Evolutionary conservation across 306 rosid species (phyloP), one percentile per base, ranked within the genome.

Genomic region (Quercus wislizeni): DNA sequence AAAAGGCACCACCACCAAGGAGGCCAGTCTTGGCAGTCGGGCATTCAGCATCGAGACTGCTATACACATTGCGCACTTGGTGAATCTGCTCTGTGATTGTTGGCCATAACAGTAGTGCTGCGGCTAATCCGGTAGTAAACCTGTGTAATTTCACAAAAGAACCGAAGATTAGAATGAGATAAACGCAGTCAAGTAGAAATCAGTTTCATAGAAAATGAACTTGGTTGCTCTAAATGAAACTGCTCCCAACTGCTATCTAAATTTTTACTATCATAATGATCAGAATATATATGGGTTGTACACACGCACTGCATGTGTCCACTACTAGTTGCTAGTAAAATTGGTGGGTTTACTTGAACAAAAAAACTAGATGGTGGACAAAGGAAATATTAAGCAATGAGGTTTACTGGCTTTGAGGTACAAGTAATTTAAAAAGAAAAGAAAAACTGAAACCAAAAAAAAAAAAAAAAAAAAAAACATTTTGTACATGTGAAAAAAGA

Each of bases 1-100:
- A 78, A 41, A 94, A 91, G 15, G 99, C 99, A 57, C 98, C 98
- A 0, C 97, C 98, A 35, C 98, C 98, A 28, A 94, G 88, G 61
- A 94, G 92, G 67, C 98, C 98, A 0, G 98, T 91, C 69, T 89
- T 89, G 6, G 96, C 91, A 43, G 96, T 89, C 1, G 91, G 96
- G 85, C 93, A 91, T 0, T 33, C 28, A 1, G 91, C 54, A 4
- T 78, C 25, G 3, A 76, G 52, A 57, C 79, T 61, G 30, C 55
- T 81, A 63, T 87, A 86, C 6, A 81, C 71, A 4, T 86, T 91
- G 69, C 59, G 76, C 2, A 30, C 13, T 54, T 51, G 71, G 78
- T 89, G 88, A 74, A 81, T 78, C 52, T 91, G 93, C 77, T 91
- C 96, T 1, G 90, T 76, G 55, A 89, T 65, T 19, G 93, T 89